Evolutionary conservation across 768 basidiomycete genomes (phyloP), one percentile per base, ranked within the genome.

Genomic region (Auricularia sp.): DNA sequence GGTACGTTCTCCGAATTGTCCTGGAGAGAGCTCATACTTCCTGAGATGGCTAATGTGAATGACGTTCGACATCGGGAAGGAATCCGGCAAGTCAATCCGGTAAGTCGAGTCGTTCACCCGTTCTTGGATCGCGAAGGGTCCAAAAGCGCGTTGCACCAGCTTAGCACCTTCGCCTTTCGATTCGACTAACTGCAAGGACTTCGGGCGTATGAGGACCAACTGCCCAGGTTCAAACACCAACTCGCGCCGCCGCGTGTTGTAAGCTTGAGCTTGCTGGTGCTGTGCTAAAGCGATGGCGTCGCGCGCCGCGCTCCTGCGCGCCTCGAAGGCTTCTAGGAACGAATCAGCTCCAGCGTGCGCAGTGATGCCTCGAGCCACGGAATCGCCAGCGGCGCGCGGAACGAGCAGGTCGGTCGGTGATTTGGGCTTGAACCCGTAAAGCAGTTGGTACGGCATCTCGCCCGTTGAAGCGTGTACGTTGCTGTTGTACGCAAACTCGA

Each of bases 401-500:
- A 18, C 16, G 5, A 51, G 47, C 11, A 51, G 16, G 16, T 51
- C 47, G 11, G 21, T 16, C 14, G 47, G 47, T 5, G 47, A 51
- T 64, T 64, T 65, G 0, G 71, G 69, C 14, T 79, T 73, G 64
- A 66, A 74, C 13, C 69, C 76, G 36, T 69, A 66, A 61, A 76
- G 76, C 21, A 77, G 69, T 34, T 73, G 77, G 71, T 79, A 79
- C 1, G 77, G 79, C 13, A 76, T 72, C 61, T 72, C 67, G 36
- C 71, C 64, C 37, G 77, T 79, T 1, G 77, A 74, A 1, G 72
- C 36, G 63, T 76, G 76, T 3, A 66, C 65, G 36, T 67, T 44
- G 54, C 78, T 78, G 67, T 69, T 71, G 67, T 75, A 75, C 0
- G 70, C 68, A 34, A 74, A 75, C 61, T 71, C 69, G 13, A 74